These are phyloP conservation scores for Viola pubescens DNA, from an alignment of 441 rosid genomes.

Conservation along the genomic window DNA sequence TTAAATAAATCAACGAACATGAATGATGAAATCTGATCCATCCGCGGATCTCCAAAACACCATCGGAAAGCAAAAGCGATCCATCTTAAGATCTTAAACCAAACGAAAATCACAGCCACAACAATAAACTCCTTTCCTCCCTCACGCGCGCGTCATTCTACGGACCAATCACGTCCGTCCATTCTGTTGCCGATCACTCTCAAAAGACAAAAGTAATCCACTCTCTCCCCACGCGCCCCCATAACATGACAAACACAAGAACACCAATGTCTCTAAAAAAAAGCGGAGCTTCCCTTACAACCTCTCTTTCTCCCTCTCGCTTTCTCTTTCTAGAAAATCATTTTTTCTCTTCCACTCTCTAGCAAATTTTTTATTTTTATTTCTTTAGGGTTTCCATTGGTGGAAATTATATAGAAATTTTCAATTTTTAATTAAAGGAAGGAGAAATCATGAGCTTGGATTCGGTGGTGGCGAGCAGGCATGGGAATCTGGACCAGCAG, in stretches of 20 bases:
- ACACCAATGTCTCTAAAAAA: neutral
- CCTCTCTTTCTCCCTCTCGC: conserved; percentile 6
- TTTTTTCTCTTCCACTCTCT: neutral
- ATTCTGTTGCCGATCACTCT: too few species aligned
- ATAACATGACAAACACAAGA: neutral
- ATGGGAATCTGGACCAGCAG: conserved; percentile 57
- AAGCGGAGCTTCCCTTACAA: conserved; percentile 24
- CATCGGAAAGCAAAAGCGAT: too few species aligned
- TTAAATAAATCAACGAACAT: too few species aligned
- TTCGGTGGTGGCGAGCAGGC: conserved; percentile 37
- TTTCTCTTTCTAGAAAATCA: conserved; percentile 1
- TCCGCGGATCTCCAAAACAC: too few species aligned
- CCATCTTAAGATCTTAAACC: too few species aligned
- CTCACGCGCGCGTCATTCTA: too few species aligned
- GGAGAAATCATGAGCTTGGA: conserved; percentile 34
- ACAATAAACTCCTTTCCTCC: too few species aligned
- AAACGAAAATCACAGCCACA: too few species aligned
- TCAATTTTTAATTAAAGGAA: neutral
- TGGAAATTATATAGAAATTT: neutral
- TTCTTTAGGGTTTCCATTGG: conserved; percentile 22
- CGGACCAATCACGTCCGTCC: too few species aligned
- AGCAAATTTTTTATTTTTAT: neutral
- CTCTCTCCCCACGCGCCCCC: neutral
- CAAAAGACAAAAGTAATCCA: neutral
- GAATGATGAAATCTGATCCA: too few species aligned